phyloP scores from a whole-genome alignment of 2,329 filamentous ascomycete species.

The Sporothrix luriei region DNA sequence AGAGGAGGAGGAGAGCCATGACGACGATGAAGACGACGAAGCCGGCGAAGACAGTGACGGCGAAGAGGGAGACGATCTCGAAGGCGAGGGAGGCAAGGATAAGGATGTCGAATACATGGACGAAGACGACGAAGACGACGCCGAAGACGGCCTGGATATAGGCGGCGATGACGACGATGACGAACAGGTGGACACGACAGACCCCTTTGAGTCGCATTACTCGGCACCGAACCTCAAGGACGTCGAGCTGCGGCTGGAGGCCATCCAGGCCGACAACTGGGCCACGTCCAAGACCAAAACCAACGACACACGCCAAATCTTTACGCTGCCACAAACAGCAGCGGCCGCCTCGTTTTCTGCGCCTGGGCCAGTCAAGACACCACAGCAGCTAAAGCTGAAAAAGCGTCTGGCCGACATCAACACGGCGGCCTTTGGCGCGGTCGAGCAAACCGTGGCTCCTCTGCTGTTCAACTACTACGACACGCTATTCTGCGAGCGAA shows the following conservation, averaged over 20 bases:
- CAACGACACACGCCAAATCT: slow-evolving; percentile 53
- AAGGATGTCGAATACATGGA: slow-evolving; percentile 42
- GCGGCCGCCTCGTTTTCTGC: slow-evolving; percentile 42
- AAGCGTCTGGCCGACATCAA: slow-evolving; percentile 62
- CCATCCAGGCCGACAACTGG: slow-evolving; percentile 56
- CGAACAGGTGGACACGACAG: slow-evolving; percentile 51
- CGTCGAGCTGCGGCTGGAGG: slow-evolving; percentile 57
- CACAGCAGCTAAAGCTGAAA: slow-evolving; percentile 65
- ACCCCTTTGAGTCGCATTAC: slow-evolving; percentile 84
- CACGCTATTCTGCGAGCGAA: slow-evolving; percentile 73
- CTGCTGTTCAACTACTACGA: slow-evolving; percentile 83
- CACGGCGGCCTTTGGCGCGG: slow-evolving; percentile 59
- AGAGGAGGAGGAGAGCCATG: slow-evolving; percentile 3
- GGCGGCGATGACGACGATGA: slow-evolving; percentile 44
- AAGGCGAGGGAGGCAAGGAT: slow-evolving; percentile 30
- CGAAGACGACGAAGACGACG: slow-evolving; percentile 48
- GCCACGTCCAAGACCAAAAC: slow-evolving; percentile 51
- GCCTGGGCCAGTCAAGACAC: slow-evolving; percentile 45
- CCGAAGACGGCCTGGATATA: slow-evolving; percentile 40
- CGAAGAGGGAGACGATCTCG: background rate
- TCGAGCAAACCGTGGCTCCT: slow-evolving; percentile 68
- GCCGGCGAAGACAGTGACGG: slow-evolving; percentile 37
- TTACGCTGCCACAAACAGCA: slow-evolving; percentile 51
- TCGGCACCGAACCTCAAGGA: slow-evolving; percentile 64
- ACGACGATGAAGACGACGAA: slow-evolving; percentile 29